These are phyloP conservation scores for Cardamine chenopodiifolia DNA, from an alignment of 345 rosid genomes.

Conservation along the genomic window DNA sequence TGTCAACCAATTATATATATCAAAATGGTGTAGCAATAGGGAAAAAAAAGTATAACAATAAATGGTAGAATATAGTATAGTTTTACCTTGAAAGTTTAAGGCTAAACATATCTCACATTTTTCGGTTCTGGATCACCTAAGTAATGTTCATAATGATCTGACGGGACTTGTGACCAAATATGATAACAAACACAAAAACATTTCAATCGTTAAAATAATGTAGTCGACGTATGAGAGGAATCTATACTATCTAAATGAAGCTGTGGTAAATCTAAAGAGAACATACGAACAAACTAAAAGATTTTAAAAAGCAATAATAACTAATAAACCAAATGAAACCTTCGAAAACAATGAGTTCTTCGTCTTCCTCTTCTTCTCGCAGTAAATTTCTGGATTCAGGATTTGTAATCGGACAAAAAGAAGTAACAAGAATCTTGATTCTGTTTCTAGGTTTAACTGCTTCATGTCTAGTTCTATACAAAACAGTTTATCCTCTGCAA, in stretches of 20 bases:
- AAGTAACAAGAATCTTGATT: conserved; percentile 40
- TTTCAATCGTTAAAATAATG: too few relatives aligned
- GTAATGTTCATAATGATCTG: neutral
- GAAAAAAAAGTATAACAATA: too few relatives aligned
- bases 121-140: neutral
- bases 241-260: neutral
- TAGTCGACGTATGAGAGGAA: neutral
- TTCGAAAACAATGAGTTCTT: conserved; percentile 27
- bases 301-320: too few relatives aligned
- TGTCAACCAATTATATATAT: too few relatives aligned
- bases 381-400: conserved; percentile 26
- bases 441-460: conserved; percentile 42
- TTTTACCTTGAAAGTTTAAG: neutral
- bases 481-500: conserved; percentile 40
- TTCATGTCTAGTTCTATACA: conserved; percentile 42
- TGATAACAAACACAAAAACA: neutral
- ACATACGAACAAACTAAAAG: neutral
- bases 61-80: neutral
- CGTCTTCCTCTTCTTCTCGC: conserved; percentile 31
- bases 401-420: conserved; percentile 26
- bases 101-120: neutral
- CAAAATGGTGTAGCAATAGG: too few relatives aligned
- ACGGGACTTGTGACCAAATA: neutral
- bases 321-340: too few relatives aligned
- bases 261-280: neutral